phyloP scores from a whole-genome alignment of 2,329 filamentous ascomycete genomes.

The Paraphaeosphaeria minitans region DNA sequence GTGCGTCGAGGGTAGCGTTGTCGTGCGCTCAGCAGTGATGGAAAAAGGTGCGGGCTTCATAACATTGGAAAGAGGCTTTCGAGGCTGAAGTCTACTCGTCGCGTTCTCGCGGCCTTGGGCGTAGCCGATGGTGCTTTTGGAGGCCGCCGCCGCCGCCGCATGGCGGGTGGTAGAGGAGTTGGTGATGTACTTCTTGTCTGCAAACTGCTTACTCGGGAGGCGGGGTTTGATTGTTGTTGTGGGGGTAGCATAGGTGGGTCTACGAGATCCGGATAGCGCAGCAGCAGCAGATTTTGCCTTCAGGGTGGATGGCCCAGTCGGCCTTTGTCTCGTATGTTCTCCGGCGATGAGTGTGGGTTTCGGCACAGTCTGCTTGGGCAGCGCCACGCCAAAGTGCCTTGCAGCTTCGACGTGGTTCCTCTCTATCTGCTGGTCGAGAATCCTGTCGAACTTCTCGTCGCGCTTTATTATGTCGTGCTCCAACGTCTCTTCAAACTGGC shows the following conservation, averaged over 20 bases:
- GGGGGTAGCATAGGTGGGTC: constrained; percentile 48
- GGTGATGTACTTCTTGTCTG: constrained; percentile 50
- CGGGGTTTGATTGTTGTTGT: constrained; percentile 49
- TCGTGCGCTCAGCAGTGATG: constrained; percentile 25
- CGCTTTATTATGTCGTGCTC: constrained; percentile 55
- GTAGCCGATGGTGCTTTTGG: constrained; percentile 83
- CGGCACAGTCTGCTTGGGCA: constrained; percentile 34
- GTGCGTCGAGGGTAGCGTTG: constrained; percentile 22
- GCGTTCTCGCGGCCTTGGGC: constrained; percentile 69
- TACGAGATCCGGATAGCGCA: constrained; percentile 44
- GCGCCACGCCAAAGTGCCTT: constrained; percentile 35
- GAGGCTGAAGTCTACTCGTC: constrained; percentile 48
- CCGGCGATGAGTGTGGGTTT: constrained; percentile 15
- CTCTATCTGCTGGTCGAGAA: constrained; percentile 66
- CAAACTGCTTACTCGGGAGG: constrained; percentile 38
- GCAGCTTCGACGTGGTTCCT: constrained; percentile 56
- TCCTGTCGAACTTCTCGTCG: constrained; percentile 70
- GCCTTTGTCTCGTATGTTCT: constrained; percentile 25
- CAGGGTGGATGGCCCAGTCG: constrained; percentile 56
- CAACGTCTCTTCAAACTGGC: constrained; percentile 58
- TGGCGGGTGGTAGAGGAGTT: constrained; percentile 61
- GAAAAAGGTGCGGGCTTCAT: constrained; percentile 39
- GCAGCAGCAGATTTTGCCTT: constrained; percentile 57
- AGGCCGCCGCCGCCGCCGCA: constrained; percentile 68
- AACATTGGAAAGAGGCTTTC: constrained; percentile 45